These are phyloP conservation scores for Vigna reflexopilosa DNA, from an alignment of 306 rosid species.

Conservation along the genomic window DNA sequence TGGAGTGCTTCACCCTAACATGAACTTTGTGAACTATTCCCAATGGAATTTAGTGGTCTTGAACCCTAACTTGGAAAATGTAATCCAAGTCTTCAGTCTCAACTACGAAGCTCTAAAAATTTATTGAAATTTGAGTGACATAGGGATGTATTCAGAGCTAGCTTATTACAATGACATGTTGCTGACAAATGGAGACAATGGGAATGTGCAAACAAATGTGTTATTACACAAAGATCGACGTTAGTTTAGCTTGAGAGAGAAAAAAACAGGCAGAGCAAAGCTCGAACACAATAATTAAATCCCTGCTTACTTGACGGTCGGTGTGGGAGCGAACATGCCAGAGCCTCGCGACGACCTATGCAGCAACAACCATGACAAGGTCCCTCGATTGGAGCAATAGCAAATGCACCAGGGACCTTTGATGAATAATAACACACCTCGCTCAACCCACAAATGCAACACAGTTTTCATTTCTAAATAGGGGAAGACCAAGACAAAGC, in stretches of 20 bases:
- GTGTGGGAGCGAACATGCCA: no score
- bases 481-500: no score
- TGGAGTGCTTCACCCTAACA: slow-evolving; percentile 30
- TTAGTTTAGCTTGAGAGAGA: slow-evolving; percentile 60
- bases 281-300: no score
- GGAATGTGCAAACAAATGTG: slow-evolving; percentile 75
- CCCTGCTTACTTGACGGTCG: no score
- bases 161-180: slow-evolving; percentile 72
- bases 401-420: no score
- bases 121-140: slow-evolving; percentile 70
- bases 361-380: no score
- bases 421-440: no score
- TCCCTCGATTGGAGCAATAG: no score
- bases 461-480: no score
- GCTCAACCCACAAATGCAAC: no score
- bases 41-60: slow-evolving; percentile 75
- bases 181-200: slow-evolving; percentile 57
- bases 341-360: no score
- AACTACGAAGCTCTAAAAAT: slow-evolving; percentile 60
- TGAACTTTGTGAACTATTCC: slow-evolving; percentile 73
- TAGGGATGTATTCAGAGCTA: slow-evolving; percentile 83
- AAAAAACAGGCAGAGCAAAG: no score
- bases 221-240: slow-evolving; percentile 66
- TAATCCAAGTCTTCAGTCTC: slow-evolving; percentile 82
- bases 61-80: slow-evolving; percentile 70